These are phyloP conservation scores for Xylariaceae sp. DNA, from an alignment of 2,329 filamentous ascomycete species.

Conservation along the genomic window DNA sequence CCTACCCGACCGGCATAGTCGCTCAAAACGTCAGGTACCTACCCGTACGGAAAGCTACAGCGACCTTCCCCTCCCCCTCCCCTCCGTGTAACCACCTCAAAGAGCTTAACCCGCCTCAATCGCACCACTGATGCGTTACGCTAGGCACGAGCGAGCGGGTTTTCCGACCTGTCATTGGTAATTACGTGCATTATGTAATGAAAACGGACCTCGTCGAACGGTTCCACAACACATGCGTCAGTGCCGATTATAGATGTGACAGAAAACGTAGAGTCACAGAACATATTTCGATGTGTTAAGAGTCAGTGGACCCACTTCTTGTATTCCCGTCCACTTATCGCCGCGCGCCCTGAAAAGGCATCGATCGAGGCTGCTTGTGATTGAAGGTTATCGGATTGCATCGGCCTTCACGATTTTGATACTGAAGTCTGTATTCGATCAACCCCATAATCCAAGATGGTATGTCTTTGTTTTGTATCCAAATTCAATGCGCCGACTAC, in stretches of 20 bases:
- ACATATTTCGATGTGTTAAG: neutral
- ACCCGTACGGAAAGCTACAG: too few relatives aligned
- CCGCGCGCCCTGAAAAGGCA: neutral
- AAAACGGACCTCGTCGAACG: neutral
- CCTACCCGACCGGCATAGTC: too few relatives aligned
- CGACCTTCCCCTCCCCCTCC: too few relatives aligned
- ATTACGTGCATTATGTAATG: neutral
- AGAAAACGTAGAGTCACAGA: neutral
- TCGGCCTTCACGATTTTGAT: conserved; percentile 1
- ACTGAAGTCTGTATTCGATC: neutral
- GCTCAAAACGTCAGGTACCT: too few relatives aligned
- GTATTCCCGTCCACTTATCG: conserved; percentile 1
- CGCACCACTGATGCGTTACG: too few relatives aligned
- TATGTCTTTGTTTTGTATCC: neutral
- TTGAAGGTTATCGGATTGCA: neutral
- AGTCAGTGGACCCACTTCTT: neutral
- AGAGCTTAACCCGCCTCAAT: too few relatives aligned
- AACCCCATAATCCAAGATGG: conserved; percentile 14
- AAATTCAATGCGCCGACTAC: neutral
- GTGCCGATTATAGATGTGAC: neutral
- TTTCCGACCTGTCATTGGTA: neutral
- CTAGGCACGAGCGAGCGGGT: neutral
- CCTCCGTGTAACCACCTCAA: too few relatives aligned
- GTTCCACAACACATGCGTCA: too few relatives aligned
- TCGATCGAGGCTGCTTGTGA: conserved; percentile 1